Evolutionary conservation across 2,329 filamentous ascomycete genomes (phyloP).

Genomic region (Dactylonectria estremocensis): DNA sequence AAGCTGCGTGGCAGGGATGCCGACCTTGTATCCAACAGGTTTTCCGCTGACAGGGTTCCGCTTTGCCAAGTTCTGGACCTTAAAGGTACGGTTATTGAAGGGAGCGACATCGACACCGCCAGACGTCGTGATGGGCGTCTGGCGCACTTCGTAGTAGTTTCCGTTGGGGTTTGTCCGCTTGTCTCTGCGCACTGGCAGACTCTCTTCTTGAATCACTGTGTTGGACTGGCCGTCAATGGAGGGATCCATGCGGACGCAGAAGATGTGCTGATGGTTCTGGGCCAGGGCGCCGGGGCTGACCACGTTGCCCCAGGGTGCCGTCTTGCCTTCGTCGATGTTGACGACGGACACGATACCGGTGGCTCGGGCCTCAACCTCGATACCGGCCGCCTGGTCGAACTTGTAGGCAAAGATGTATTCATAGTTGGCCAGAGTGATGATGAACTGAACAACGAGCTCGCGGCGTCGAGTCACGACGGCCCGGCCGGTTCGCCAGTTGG

Average conservation of each 20-base stretch:
- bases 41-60: constrained; percentile 61
- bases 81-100: constrained; percentile 64
- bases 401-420: constrained; percentile 64
- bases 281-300: constrained; percentile 74
- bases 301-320: constrained; percentile 70
- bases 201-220: constrained; percentile 63
- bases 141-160: constrained; percentile 58
- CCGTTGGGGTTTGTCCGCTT: constrained; percentile 64
- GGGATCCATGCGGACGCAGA: constrained; percentile 74
- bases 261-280: constrained; percentile 78
- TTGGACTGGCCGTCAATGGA: constrained; percentile 73
- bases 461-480: constrained; percentile 69
- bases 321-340: constrained; percentile 69
- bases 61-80: constrained; percentile 62
- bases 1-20: constrained; percentile 57
- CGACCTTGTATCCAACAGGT: constrained; percentile 65
- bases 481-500: constrained; percentile 70
- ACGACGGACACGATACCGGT: constrained; percentile 61
- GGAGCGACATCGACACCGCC: constrained; percentile 65
- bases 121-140: constrained; percentile 61
- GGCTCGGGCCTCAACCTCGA: constrained; percentile 52
- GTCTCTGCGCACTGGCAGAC: constrained; percentile 60
- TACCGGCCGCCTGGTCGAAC: constrained; percentile 68
- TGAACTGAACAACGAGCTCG: constrained; percentile 72
- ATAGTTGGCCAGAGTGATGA: constrained; percentile 75